Evolutionary conservation across 164 flowering plant species (phyloP), one percentile per base, ranked within the genome.

Genomic region (Aristolochia contorta): DNA sequence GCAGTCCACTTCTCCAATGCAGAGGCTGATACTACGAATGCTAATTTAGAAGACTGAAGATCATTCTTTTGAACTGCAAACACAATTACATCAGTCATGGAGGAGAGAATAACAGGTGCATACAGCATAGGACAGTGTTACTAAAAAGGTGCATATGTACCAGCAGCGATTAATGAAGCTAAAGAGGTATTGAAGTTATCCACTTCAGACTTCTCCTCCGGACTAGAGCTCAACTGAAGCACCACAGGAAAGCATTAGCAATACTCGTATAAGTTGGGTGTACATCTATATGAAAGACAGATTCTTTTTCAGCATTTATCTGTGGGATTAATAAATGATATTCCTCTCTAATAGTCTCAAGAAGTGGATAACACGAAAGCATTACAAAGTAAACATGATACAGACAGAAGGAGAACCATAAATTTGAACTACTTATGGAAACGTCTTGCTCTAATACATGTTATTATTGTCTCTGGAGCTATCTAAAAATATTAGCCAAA

Each of bases 1-100:
- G 65, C 12, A 37, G 60, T 60, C 69, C 69, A 66, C 33, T 66
- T 60, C 64, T 66, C 69, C 27, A 66, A 60, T 13, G 69, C 69
- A 18, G 54, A 53, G 21, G 69, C 69, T 0, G 69, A 66, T 30
- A 64, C 16, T 47, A 66, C 64, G 16, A 66, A 60, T 13, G 69
- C 69, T 21, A 2, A 27, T 37, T 66, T 66, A 43, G 64, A 66
- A 30, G 69, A 54, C 50, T 66, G 54, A 12, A 55, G 54, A 27
- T 66, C 69, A 0, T 23, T 60, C 46, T 60, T 66, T 16, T 59
- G 47, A 46, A 66, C 69, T 66, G 69, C 47, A 32, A 14, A 51
- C 20, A 47, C n/a, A 57, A 27, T 12, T 15, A 15, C 21, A 12
- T 18, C n/a, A 47, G 23, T 59, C 10, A 19, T 32, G 10, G 43